Evolutionary conservation across 1,284 basidiomycete genomes (phyloP).

Genomic region (Moesziomyces sp.): DNA sequence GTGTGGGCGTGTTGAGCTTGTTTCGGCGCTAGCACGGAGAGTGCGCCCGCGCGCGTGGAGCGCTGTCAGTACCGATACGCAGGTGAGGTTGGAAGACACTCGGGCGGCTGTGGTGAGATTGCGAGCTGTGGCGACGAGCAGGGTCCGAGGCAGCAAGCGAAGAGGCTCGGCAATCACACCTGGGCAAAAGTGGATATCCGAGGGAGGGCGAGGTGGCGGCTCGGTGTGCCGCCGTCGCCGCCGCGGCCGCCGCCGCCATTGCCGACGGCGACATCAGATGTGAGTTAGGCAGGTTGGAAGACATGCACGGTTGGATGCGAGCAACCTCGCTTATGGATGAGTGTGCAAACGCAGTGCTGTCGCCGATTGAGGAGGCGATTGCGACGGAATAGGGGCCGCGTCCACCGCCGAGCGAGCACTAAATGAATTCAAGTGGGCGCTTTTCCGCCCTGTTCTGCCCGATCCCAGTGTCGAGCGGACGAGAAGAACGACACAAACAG

Average conservation of each 20-base stretch:
- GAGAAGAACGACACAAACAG: not conserved
- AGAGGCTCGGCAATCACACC: conserved; percentile 8
- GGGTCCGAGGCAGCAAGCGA: conserved; percentile 13
- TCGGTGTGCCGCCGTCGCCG: conserved; percentile 17
- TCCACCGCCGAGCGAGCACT: not conserved
- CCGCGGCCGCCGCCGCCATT: conserved; percentile 6
- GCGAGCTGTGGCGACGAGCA: not conserved
- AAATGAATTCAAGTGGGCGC: not conserved
- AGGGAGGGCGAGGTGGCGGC: conserved; percentile 10
- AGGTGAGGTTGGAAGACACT: conserved; percentile 10
- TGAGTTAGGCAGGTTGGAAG: too few relatives aligned
- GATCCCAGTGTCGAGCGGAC: not conserved
- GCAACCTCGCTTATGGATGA: not conserved
- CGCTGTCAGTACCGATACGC: not conserved
- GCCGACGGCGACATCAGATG: not conserved
- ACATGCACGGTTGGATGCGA: not conserved
- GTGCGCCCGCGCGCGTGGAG: too few relatives aligned
- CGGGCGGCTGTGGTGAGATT: not conserved
- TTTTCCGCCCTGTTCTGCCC: not conserved
- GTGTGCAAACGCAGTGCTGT: not conserved
- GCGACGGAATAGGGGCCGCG: too few relatives aligned
- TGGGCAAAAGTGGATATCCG: conserved; percentile 1
- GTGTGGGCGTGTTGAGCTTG: not conserved
- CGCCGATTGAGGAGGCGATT: not conserved
- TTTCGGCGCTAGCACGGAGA: not conserved